These are phyloP conservation scores for Atkinsonella hypoxylon DNA, from an alignment of 2,329 filamentous ascomycete species.

Conservation along the genomic window DNA sequence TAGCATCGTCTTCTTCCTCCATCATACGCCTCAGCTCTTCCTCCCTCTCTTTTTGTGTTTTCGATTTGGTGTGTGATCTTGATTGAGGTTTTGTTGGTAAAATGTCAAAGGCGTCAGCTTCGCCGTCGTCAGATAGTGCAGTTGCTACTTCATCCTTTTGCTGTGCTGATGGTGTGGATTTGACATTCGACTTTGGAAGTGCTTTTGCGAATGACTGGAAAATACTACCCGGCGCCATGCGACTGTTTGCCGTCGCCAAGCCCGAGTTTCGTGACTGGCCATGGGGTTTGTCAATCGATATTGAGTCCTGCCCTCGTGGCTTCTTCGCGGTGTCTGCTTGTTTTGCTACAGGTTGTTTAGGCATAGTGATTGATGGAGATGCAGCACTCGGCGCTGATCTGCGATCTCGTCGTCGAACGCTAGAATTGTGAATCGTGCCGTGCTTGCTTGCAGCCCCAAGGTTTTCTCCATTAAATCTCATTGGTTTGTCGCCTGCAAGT, in stretches of 20 bases:
- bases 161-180: constrained; percentile 33
- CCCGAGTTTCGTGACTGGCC: neutral
- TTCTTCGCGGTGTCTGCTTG: constrained; percentile 17
- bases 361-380: neutral
- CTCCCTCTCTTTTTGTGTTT: constrained; percentile 24
- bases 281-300: constrained; percentile 14
- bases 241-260: constrained; percentile 31
- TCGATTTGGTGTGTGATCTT: constrained; percentile 15
- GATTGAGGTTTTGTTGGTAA: constrained; percentile 14
- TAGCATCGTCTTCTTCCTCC: constrained; percentile 44
- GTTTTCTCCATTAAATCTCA: neutral
- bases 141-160: constrained; percentile 19
- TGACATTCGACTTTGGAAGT: constrained; percentile 22
- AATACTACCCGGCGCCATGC: constrained; percentile 48
- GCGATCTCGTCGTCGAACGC: constrained; percentile 4
- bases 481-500: neutral
- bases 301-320: constrained; percentile 14
- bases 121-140: constrained; percentile 27
- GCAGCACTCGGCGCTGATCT: neutral
- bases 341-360: neutral
- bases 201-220: constrained; percentile 71
- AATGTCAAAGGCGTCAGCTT: constrained; percentile 26
- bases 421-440: constrained; percentile 4
- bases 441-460: neutral
- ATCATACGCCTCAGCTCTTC: constrained; percentile 29